Evolutionary conservation across 2,329 filamentous ascomycete genomes (phyloP).

Genomic region (Colletotrichum salicis): DNA sequence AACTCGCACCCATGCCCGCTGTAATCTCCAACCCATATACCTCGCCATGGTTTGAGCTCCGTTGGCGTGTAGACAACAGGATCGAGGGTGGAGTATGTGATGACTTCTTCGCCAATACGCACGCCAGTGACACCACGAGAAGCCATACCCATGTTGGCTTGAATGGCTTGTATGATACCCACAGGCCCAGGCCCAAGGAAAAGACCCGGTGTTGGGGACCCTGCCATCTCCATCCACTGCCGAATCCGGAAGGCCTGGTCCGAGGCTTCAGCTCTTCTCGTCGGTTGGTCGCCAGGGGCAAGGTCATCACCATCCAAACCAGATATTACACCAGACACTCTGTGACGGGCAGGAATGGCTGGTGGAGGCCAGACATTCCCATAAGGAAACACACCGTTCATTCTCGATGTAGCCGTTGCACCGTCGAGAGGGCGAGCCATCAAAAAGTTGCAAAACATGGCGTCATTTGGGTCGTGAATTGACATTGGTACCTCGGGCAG

Average conservation of each 20-base stretch:
- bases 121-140: conserved; percentile 49
- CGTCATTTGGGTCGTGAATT: conserved; percentile 55
- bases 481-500: conserved; percentile 64
- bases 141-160: conserved; percentile 37
- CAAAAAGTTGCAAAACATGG: conserved; percentile 74
- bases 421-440: conserved; percentile 65
- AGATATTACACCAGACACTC: conserved; percentile 52
- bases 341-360: conserved; percentile 71
- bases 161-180: conserved; percentile 37
- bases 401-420: conserved; percentile 46
- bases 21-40: conserved; percentile 94
- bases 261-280: conserved; percentile 68
- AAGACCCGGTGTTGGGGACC: conserved; percentile 42
- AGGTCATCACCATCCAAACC: conserved; percentile 40
- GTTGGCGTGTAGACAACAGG: conserved; percentile 84
- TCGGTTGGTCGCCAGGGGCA: conserved; percentile 53
- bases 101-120: conserved; percentile 64
- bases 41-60: conserved; percentile 81
- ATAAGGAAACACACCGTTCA: conserved; percentile 52
- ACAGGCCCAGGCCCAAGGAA: conserved; percentile 43
- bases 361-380: conserved; percentile 80
- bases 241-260: conserved; percentile 78
- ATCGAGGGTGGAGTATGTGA: conserved; percentile 78
- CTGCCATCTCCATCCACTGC: conserved; percentile 77
- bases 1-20: conserved; percentile 91